Evolutionary conservation across 2,329 filamentous ascomycete species (phyloP).

Genomic region (Aspergillus hiratsukae): DNA sequence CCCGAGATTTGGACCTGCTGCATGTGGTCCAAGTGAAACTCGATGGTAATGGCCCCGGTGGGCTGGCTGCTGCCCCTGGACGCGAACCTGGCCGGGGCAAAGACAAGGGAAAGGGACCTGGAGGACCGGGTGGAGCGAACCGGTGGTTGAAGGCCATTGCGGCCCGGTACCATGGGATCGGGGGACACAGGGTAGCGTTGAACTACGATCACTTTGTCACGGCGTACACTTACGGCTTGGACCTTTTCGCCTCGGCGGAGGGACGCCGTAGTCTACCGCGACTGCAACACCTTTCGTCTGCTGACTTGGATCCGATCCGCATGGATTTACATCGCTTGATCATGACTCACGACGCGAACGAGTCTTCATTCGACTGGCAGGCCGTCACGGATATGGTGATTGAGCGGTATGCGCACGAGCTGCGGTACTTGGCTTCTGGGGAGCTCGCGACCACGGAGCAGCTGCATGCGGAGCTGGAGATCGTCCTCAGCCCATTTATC

Average conservation of each 20-base stretch:
- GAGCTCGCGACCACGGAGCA: constrained; percentile 16
- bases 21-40: constrained; percentile 26
- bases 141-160: constrained; percentile 22
- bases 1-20: constrained; percentile 33
- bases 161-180: constrained; percentile 29
- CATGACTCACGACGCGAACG: constrained; percentile 23
- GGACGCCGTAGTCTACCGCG: constrained; percentile 36
- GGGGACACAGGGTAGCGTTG: constrained; percentile 39
- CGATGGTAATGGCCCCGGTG: not conserved
- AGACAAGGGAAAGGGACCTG: not conserved
- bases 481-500: constrained; percentile 31
- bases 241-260: constrained; percentile 33
- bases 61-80: not conserved
- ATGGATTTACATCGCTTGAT: constrained; percentile 45
- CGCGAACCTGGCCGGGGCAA: not conserved
- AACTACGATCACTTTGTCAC: constrained; percentile 49
- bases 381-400: constrained; percentile 62
- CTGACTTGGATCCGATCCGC: constrained; percentile 36
- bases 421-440: constrained; percentile 39
- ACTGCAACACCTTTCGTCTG: constrained; percentile 24
- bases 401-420: constrained; percentile 54
- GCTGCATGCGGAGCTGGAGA: constrained; percentile 26
- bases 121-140: not conserved
- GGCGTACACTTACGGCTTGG: constrained; percentile 41
- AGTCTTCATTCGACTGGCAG: constrained; percentile 58